A percentile compares a stretch with the other conserved stretches of the same genome.
Conservation (phyloP, 108 stramenopile genomes). For the Heterococcus sp. region DNA sequence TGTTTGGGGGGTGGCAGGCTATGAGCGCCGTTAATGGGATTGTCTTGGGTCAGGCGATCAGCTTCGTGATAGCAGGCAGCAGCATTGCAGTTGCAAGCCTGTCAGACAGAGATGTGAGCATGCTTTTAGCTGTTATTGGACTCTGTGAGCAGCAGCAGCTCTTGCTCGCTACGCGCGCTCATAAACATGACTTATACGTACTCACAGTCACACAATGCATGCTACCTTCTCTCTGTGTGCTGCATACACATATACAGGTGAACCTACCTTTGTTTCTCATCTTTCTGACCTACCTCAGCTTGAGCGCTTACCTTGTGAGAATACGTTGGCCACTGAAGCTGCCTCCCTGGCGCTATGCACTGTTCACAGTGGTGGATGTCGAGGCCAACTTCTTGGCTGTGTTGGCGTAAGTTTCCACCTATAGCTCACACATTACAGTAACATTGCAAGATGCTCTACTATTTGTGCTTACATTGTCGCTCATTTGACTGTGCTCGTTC, state of each 20-base stretch:
- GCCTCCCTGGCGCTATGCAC: slow-evolving; percentile 57
- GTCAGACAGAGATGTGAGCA: slow-evolving; percentile 37
- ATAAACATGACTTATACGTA: too few species aligned
- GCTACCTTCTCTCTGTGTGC: too few species aligned
- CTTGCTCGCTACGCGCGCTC: too few species aligned
- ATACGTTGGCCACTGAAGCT: slow-evolving; percentile 5
- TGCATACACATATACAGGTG: too few species aligned
- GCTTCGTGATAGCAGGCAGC: slow-evolving; percentile 55
- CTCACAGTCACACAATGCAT: too few species aligned
- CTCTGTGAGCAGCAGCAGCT: too few species aligned
- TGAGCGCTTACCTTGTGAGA: neutral
- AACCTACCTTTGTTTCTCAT: slow-evolving; percentile 52
- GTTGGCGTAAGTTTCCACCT: neutral
- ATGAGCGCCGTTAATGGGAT: too few species aligned
- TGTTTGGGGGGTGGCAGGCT: too few species aligned
- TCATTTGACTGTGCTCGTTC: too few species aligned
- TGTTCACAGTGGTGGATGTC: slow-evolving; percentile 66
- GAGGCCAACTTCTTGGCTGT: slow-evolving; percentile 74
- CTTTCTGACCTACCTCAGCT: slow-evolving; percentile 7
- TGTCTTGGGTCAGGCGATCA: slow-evolving; percentile 58
- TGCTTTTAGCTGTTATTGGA: slow-evolving; percentile 48
- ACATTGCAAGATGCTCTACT: too few species aligned
- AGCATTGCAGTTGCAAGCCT: slow-evolving; percentile 55
- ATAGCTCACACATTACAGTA: too few species aligned
- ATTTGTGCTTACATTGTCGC: too few species aligned